Conservation (phyloP, 805 yeast genomes). For the Zygotorulaspora sp. region DNA sequence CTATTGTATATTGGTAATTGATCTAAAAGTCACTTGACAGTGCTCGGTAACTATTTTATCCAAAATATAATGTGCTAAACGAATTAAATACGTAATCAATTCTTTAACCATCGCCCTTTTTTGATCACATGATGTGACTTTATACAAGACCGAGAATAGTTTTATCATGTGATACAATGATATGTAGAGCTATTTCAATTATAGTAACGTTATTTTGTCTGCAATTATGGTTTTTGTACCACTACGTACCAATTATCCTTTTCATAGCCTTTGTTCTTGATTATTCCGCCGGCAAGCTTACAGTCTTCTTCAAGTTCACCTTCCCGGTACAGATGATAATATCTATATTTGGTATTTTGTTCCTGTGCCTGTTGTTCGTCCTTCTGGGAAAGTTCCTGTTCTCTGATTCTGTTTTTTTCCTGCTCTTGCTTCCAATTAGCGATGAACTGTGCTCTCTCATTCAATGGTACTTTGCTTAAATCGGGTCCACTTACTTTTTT, state of each 20-base stretch:
- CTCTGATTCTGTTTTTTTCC: slow-evolving; percentile 24
- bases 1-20: no score
- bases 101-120: no score
- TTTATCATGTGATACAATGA: no score
- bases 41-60: no score
- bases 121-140: no score
- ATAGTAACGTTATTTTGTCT: not conserved
- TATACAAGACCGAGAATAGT: no score
- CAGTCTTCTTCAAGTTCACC: slow-evolving; percentile 82
- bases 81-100: no score
- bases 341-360: slow-evolving; percentile 65
- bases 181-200: not conserved
- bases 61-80: no score
- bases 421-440: slow-evolving; percentile 27
- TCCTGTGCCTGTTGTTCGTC: slow-evolving; percentile 24
- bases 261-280: slow-evolving; percentile 78
- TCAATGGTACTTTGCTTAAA: slow-evolving; percentile 24
- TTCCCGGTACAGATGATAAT: slow-evolving; percentile 77
- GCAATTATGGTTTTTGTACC: slow-evolving; percentile 31
- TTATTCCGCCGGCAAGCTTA: slow-evolving; percentile 59
- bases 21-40: no score
- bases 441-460: slow-evolving; percentile 29
- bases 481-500: slow-evolving; percentile 17
- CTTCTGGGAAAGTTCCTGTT: slow-evolving; percentile 14
- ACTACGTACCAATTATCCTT: slow-evolving; percentile 92